Evolutionary conservation across 1,284 basidiomycete genomes (phyloP), one percentile per base, ranked within the genome.

Genomic region (Melampsora larici-populina): DNA sequence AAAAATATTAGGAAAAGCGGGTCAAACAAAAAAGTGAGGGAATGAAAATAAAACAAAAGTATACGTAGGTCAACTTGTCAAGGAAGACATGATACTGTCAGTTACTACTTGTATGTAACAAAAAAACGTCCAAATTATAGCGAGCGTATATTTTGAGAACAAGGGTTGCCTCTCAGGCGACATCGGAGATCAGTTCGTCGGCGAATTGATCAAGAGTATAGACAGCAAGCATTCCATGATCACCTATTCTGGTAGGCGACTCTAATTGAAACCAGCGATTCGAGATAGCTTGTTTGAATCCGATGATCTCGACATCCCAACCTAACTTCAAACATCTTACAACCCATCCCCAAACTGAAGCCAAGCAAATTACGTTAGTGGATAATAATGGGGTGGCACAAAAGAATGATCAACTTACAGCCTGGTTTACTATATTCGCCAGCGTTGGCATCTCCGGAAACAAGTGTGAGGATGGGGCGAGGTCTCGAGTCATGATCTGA

Each of bases 391-490:
- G 6, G 15, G 24, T 55, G 24, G 24, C 18, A 26, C 17, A 6
- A 18, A 63, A 63, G 8, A 18, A 63, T 21, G 17, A 26, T 21
- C 15, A 29, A 63, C 62, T 26, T 63, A 63, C 62, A 63, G 8
- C 62, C 62, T 7, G 62, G 17, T 33, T 63, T 63, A 63, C 31
- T 63, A 18, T 63, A 63, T 63, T 63, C 62, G 7, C 62, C 62
- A 2, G 62, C 62, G 26, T 63, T 63, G 15, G 24, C 62, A 63
- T 63, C 62, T 15, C 62, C 62, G 15, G 62, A 63, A 26, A 63
- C 62, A 18, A 63, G 29, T 4, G 31, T 33, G 15, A 63, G 31
- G 26, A 63, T 63, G 4, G 62, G 62, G 5, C 62, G n/a, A 63
- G 62, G 62, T 18, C 62, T 26, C 5, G 62, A 33, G 29, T 63